phyloP scores from a whole-genome alignment of 345 rosid species.

The Litchi chinensis region DNA sequence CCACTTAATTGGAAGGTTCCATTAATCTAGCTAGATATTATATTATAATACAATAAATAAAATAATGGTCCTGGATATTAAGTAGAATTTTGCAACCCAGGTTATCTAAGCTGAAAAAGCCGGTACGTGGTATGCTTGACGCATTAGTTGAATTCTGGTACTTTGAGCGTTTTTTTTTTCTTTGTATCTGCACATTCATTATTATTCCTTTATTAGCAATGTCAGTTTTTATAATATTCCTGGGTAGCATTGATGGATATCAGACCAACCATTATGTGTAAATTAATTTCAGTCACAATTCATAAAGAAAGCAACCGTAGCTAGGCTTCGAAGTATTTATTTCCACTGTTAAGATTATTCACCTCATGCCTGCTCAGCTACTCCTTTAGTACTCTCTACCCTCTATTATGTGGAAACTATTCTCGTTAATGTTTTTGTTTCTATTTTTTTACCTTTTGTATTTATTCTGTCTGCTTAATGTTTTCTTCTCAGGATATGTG shows the following conservation, averaged over 20 bases:
- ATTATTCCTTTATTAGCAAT: neutral
- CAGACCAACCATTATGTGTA: neutral
- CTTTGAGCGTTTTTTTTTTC: neutral
- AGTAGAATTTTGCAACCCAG: neutral
- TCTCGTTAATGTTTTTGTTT: neutral
- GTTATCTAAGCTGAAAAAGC: neutral
- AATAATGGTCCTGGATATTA: no score
- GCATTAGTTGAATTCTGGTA: neutral
- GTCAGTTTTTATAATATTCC: neutral
- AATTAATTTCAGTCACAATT: neutral
- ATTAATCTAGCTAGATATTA: no score
- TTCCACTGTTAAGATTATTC: no score
- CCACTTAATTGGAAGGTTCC: neutral
- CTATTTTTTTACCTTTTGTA: neutral
- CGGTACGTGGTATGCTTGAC: neutral
- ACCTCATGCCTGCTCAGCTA: neutral
- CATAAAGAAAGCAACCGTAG: neutral
- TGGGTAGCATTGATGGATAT: neutral
- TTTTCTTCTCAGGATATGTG: constrained; percentile 63
- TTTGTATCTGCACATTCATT: constrained; percentile 1
- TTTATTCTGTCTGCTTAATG: constrained; percentile 6
- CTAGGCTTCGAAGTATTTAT: neutral
- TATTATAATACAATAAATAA: no score
- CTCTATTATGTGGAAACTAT: neutral
- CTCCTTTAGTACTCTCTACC: neutral